phyloP scores from a whole-genome alignment of 306 rosid genomes.

The Vachellia collinsii region DNA sequence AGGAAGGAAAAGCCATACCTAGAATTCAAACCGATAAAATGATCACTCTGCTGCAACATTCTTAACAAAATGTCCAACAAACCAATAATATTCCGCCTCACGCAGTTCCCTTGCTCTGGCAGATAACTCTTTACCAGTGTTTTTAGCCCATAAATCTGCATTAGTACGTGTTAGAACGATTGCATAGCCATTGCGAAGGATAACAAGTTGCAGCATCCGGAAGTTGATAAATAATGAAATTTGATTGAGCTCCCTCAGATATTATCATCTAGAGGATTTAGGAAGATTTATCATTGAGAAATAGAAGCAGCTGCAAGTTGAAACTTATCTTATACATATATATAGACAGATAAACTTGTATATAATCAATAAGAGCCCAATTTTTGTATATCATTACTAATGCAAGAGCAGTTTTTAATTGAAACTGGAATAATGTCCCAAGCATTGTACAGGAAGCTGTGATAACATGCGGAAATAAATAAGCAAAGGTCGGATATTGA shows the following conservation, averaged over 20 bases:
- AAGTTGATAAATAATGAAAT: neutral
- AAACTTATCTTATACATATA: neutral
- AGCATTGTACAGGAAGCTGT: neutral
- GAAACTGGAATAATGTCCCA: neutral
- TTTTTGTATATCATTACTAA: neutral
- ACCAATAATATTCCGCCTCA: slow-evolving; percentile 44
- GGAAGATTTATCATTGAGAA: neutral
- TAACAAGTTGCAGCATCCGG: slow-evolving; percentile 19
- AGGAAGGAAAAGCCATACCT: slow-evolving; percentile 42
- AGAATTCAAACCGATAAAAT: slow-evolving; percentile 39
- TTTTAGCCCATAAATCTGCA: slow-evolving; percentile 90
- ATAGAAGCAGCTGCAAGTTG: neutral
- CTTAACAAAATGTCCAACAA: slow-evolving; percentile 59
- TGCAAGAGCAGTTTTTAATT: neutral
- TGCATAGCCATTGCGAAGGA: slow-evolving; percentile 18
- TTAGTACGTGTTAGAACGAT: slow-evolving; percentile 29
- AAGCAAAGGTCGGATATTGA: neutral
- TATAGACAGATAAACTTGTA: neutral
- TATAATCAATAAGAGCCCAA: neutral
- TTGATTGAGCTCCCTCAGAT: neutral
- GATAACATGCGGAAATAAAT: neutral
- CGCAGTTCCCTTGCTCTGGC: slow-evolving; percentile 60
- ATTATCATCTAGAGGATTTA: neutral
- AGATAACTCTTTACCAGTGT: slow-evolving; percentile 78
- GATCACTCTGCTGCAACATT: slow-evolving; percentile 55